These are phyloP conservation scores for Cornus florida DNA, from an alignment of 148 eudicot species.

Conservation along the genomic window DNA sequence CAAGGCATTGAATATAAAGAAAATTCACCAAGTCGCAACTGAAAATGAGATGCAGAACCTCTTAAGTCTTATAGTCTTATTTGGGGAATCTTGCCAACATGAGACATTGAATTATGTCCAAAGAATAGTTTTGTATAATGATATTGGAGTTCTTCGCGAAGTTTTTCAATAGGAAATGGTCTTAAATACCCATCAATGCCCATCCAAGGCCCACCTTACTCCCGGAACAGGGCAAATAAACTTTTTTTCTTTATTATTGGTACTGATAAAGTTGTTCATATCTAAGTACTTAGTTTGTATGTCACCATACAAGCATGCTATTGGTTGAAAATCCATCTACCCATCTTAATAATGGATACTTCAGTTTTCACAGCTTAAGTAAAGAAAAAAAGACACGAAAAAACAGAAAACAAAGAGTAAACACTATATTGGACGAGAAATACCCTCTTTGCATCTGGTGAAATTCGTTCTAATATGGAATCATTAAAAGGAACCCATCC, in stretches of 20 bases:
- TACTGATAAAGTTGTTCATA: not conserved
- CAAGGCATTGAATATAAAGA: not conserved
- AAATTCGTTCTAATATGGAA: slow-evolving; percentile 55
- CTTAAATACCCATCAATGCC: not conserved
- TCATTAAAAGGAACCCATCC: slow-evolving; percentile 97
- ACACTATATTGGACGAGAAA: not conserved
- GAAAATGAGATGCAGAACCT: not conserved
- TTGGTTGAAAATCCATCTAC: not conserved
- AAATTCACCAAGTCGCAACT: not conserved
- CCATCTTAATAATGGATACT: not conserved
- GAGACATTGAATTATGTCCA: too few relatives aligned
- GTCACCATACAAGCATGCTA: not conserved
- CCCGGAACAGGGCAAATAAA: not conserved
- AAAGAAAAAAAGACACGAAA: not conserved
- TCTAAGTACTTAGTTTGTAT: not conserved
- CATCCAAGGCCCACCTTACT: not conserved
- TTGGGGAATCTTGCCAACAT: not conserved
- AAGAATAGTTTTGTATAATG: too few relatives aligned
- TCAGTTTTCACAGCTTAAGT: not conserved
- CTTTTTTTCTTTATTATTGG: not conserved
- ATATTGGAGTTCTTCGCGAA: too few relatives aligned
- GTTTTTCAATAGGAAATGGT: not conserved
- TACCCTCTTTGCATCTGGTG: slow-evolving; percentile 87
- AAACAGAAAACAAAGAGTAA: not conserved
- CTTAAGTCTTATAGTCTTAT: too few relatives aligned